Evolutionary conservation across 2,329 filamentous ascomycete genomes (phyloP).

Genomic region (Decorospora gaudefroyi): DNA sequence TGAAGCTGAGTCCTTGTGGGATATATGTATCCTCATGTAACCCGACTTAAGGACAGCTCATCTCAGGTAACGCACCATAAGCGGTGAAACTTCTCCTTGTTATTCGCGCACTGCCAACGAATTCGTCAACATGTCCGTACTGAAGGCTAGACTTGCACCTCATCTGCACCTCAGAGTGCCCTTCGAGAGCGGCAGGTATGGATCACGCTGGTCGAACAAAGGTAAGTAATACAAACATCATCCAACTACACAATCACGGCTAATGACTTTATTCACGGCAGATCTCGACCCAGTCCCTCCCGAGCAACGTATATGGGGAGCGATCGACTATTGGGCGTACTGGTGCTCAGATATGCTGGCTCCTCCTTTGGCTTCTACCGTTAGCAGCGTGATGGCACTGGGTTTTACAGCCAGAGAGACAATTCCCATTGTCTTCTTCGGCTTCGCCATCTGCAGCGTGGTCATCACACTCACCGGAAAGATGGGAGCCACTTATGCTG

Average conservation of each 20-base stretch:
- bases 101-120: not conserved
- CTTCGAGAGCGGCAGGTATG: slow-evolving; percentile 48
- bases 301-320: slow-evolving; percentile 54
- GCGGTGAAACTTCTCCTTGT: not conserved
- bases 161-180: slow-evolving; percentile 49
- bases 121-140: slow-evolving; percentile 33
- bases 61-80: too few relatives aligned
- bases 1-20: not conserved
- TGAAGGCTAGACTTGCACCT: slow-evolving; percentile 47
- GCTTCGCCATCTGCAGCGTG: slow-evolving; percentile 54
- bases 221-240: slow-evolving; percentile 23
- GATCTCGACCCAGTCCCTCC: slow-evolving; percentile 50
- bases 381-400: slow-evolving; percentile 50
- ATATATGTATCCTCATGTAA: not conserved
- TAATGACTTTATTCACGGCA: not conserved
- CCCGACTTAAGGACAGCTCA: not conserved
- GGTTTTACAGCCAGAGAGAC: slow-evolving; percentile 56
- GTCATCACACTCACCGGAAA: slow-evolving; percentile 56
- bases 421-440: slow-evolving; percentile 56
- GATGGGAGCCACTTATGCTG: slow-evolving; percentile 48
- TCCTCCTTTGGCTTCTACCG: slow-evolving; percentile 49
- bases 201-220: slow-evolving; percentile 56
- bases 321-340: slow-evolving; percentile 54
- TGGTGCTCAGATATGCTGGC: slow-evolving; percentile 56
- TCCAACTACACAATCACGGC: not conserved